These are phyloP conservation scores for Rheum nobile DNA, from an alignment of 148 eudicot species.

Conservation along the genomic window DNA sequence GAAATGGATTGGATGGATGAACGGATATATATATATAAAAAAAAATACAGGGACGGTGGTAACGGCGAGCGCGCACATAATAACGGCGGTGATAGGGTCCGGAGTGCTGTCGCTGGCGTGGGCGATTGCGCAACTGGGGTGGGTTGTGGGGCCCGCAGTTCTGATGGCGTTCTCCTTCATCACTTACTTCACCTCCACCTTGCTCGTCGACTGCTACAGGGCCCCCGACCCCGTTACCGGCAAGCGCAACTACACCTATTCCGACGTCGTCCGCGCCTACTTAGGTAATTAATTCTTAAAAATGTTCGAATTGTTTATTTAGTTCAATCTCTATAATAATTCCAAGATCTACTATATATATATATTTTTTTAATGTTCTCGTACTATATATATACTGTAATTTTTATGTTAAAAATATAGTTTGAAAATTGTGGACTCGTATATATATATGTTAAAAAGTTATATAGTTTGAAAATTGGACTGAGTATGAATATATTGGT, in stretches of 20 bases:
- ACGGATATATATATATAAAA: neutral
- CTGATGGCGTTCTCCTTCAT: conserved; percentile 57
- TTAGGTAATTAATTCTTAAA: conserved; percentile 49
- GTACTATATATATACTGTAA: too few relatives aligned
- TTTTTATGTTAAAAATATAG: too few relatives aligned
- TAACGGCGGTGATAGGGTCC: conserved; percentile 94
- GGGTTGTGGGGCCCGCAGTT: conserved; percentile 72
- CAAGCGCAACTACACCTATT: conserved; percentile 73
- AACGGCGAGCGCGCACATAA: conserved; percentile 89
- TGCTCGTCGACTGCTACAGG: conserved; percentile 71
- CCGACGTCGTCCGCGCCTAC: conserved; percentile 74
- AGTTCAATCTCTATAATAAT: too few relatives aligned
- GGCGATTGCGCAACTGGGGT: conserved; percentile 88
- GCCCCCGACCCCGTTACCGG: conserved; percentile 63
- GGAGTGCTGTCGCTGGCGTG: conserved; percentile 89
- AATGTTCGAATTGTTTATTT: too few relatives aligned
- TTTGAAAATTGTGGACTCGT: too few relatives aligned
- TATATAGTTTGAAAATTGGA: too few relatives aligned
- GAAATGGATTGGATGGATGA: neutral
- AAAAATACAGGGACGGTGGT: conserved; percentile 37
- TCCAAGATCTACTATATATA: too few relatives aligned
- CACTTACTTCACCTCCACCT: conserved; percentile 70
- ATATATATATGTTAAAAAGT: too few relatives aligned
- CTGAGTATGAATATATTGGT: too few relatives aligned
- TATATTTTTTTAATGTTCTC: too few relatives aligned